Evolutionary conservation across 805 yeast genomes (phyloP).

Genomic region (Ogataea parapolymorpha): DNA sequence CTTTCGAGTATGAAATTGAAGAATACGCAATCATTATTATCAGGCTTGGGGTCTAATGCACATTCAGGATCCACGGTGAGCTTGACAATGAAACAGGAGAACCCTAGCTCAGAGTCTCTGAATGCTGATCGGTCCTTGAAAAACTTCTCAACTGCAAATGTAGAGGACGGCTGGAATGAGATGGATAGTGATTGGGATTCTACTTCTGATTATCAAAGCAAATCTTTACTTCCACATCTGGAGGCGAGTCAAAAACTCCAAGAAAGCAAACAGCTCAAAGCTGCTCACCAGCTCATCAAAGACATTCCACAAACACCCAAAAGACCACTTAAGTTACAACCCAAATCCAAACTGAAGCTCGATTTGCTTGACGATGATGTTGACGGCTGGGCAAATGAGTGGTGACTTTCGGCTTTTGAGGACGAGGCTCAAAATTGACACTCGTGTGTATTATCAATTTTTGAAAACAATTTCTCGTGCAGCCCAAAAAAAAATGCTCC

Average conservation of each 20-base stretch:
- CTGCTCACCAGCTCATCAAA: background rate
- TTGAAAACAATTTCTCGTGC: too few relatives aligned
- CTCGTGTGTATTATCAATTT: too few relatives aligned
- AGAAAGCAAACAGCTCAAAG: too few relatives aligned
- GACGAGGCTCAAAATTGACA: background rate
- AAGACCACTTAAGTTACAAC: conserved; percentile 22
- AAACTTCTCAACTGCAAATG: background rate
- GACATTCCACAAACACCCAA: background rate
- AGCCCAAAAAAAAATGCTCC: conserved; percentile 34
- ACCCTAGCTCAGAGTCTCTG: background rate
- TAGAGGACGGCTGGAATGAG: background rate
- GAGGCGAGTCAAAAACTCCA: too few relatives aligned
- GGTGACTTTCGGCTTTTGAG: conserved; percentile 25
- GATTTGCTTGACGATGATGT: conserved; percentile 32
- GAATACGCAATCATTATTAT: conserved; percentile 16
- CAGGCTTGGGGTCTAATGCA: conserved; percentile 17
- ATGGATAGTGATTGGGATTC: background rate
- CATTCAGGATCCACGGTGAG: conserved; percentile 1
- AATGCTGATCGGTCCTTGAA: background rate
- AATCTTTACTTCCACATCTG: too few relatives aligned
- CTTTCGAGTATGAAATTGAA: conserved; percentile 23
- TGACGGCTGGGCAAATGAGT: conserved; percentile 46
- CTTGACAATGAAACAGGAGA: background rate
- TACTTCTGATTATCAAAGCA: too few relatives aligned
- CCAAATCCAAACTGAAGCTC: conserved; percentile 33